These are phyloP conservation scores for Metschnikowia kunwiensis DNA, from an alignment of 805 yeast genomes.

Conservation along the genomic window DNA sequence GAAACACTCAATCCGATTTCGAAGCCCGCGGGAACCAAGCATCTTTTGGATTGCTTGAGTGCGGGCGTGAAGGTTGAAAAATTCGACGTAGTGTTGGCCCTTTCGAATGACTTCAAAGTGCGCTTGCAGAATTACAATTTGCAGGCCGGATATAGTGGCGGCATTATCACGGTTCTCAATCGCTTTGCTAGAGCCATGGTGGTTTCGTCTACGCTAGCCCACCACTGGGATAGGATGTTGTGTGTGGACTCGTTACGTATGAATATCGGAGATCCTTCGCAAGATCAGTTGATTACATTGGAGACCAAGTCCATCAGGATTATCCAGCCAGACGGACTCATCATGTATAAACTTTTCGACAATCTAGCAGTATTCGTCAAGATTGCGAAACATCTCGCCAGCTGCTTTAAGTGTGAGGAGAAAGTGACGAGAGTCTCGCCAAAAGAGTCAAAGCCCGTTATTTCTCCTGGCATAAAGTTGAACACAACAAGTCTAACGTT, in stretches of 20 bases:
- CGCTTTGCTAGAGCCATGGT: slow-evolving; percentile 14
- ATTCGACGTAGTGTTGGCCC: slow-evolving; percentile 12
- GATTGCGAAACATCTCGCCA: slow-evolving; percentile 32
- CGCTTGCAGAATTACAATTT: slow-evolving; percentile 14
- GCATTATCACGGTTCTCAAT: slow-evolving; percentile 1
- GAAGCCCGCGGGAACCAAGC: neutral
- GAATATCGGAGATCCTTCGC: slow-evolving; percentile 6
- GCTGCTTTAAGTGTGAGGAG: slow-evolving; percentile 21
- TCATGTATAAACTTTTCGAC: slow-evolving; percentile 38
- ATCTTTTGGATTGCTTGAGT: slow-evolving; percentile 2
- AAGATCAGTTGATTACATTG: slow-evolving; percentile 11
- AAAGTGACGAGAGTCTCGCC: slow-evolving; percentile 27
- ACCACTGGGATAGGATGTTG: slow-evolving; percentile 17
- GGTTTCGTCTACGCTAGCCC: slow-evolving; percentile 7
- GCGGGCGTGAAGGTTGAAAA: slow-evolving; percentile 7
- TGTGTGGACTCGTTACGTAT: slow-evolving; percentile 13
- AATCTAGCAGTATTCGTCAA: slow-evolving; percentile 35
- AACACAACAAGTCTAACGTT: slow-evolving; percentile 28
- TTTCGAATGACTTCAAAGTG: slow-evolving; percentile 18
- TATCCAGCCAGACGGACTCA: slow-evolving; percentile 38
- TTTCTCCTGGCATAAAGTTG: slow-evolving; percentile 29
- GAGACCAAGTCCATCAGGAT: slow-evolving; percentile 26
- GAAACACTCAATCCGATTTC: slow-evolving; percentile 7
- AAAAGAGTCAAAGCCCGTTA: slow-evolving; percentile 26
- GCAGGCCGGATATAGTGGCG: neutral